Base-by-base conservation (phyloP, 1,139 yeast species). In the Yamadazyma kanchanaburiensis region DNA sequence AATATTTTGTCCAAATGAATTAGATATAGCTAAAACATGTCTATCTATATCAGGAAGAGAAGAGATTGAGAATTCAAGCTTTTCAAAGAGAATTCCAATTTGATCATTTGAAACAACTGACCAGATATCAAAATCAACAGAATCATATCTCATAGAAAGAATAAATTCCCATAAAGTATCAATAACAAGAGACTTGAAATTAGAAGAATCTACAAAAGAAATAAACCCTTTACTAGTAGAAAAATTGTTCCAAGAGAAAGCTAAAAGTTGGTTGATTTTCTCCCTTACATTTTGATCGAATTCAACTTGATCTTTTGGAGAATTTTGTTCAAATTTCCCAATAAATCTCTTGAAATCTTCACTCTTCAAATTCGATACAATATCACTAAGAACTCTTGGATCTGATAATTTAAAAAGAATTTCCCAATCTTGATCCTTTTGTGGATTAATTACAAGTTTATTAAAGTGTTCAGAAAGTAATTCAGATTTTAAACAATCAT, bases 1-100 rank as follows among this genome's bases (percentile, higher is more conserved):
- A 1, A 66, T 51, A 30, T 63, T 66, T 15, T 59, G 56, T 12
- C 58, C 67, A 27, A 76, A 44, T 2, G 76, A 64, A 39, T 72
- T 74, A 0, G 76, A 67, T 16, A 74, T 48, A 0, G 79, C 49
- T 16, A 74, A 40, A 9, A 48, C 32, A 21, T 37, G 38, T 18
- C 35, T 37, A 22, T 42, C 32, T 3, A 38, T 26, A 11, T 31
- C 22, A 4, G 37, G 35, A n/a, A 44, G 45, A 0, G 17, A 11
- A 2, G 19, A 27, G 15, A 53, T 31, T 5, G 32, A 27, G 5
- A 38, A 33, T 11, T 39, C 31, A 4, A 53, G 43, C 12, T 40
- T 21, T 6, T 39, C 37, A 10, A 25, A n/a, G 4, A 53, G 43
- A 13, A 40, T 21, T 6, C 39, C 37, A 10, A 25, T n/a, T 13